Evolutionary conservation across 306 rosid species (phyloP).

Genomic region (Sesbania bispinosa): DNA sequence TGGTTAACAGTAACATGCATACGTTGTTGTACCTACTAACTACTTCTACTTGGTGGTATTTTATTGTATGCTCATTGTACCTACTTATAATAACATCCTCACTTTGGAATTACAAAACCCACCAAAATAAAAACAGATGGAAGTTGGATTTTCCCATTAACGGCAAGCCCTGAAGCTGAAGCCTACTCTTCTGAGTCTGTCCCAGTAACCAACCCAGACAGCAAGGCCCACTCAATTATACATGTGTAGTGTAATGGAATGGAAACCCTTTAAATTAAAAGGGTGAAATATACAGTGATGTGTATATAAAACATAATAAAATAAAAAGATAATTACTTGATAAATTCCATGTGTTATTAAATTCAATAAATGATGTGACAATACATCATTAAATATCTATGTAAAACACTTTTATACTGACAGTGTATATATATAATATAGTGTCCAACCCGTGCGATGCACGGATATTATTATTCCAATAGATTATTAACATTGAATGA

Average conservation of each 20-base stretch:
- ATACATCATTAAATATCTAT: too few species aligned
- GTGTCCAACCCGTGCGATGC: too few species aligned
- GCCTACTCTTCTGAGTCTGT: background rate
- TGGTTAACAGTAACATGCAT: conserved; percentile 9
- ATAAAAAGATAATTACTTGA: too few species aligned
- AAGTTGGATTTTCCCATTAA: conserved; percentile 1
- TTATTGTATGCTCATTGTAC: conserved; percentile 22
- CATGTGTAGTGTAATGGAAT: too few species aligned
- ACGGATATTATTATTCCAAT: too few species aligned
- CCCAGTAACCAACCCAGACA: background rate
- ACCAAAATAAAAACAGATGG: conserved; percentile 12
- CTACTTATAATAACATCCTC: conserved; percentile 22
- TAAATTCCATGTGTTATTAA: too few species aligned
- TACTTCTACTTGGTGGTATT: background rate
- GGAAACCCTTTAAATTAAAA: too few species aligned
- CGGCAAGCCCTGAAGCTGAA: conserved; percentile 6
- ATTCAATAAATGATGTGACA: too few species aligned
- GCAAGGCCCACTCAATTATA: background rate
- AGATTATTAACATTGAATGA: too few species aligned
- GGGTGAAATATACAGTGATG: background rate
- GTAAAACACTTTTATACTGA: too few species aligned
- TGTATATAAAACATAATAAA: too few species aligned
- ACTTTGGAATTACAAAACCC: conserved; percentile 12
- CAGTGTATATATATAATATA: too few species aligned
- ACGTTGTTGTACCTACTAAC: conserved; percentile 16